Percentiles rank a stretch among this genome's conserved stretches.
Evolutionary conservation across 148 eudicot species (phyloP).

Genomic region (Nyssa sinensis): DNA sequence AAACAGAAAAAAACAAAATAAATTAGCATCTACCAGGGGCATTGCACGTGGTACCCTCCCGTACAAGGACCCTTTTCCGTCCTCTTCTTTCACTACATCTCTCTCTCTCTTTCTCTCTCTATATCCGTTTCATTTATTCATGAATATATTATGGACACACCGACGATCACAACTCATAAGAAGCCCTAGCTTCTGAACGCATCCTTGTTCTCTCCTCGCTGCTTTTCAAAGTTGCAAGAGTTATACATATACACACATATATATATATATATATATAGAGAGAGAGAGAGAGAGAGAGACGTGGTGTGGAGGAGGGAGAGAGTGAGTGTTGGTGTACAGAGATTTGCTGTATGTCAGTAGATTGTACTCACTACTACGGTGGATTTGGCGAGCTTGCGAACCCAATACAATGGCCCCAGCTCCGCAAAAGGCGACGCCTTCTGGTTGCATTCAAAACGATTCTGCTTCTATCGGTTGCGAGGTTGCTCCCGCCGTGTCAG

Average conservation of each 20-base stretch:
- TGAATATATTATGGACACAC: conserved; percentile 7
- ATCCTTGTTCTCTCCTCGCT: background rate
- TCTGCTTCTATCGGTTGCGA: conserved; percentile 25
- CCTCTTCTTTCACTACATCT: background rate
- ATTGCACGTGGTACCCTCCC: conserved; percentile 9
- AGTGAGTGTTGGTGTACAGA: background rate
- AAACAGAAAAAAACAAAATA: no score
- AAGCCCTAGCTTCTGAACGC: conserved; percentile 11
- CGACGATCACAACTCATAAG: background rate
- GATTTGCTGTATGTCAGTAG: conserved; percentile 66
- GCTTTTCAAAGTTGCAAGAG: background rate
- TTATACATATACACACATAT: background rate
- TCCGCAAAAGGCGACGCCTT: conserved; percentile 57
- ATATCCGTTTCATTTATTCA: background rate
- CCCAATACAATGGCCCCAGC: conserved; percentile 74
- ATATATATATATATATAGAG: background rate
- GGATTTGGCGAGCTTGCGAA: conserved; percentile 61
- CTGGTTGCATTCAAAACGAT: conserved; percentile 10
- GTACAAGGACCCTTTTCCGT: background rate
- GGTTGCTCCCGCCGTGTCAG: conserved; percentile 12
- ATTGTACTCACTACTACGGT: conserved; percentile 40
- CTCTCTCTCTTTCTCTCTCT: background rate
- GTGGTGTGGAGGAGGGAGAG: conserved; percentile 7
- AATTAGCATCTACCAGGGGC: background rate
- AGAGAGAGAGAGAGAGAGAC: conserved; percentile 12